phyloP scores from a whole-genome alignment of 805 yeast genomes.

The Cyberlindnera lachancei region DNA sequence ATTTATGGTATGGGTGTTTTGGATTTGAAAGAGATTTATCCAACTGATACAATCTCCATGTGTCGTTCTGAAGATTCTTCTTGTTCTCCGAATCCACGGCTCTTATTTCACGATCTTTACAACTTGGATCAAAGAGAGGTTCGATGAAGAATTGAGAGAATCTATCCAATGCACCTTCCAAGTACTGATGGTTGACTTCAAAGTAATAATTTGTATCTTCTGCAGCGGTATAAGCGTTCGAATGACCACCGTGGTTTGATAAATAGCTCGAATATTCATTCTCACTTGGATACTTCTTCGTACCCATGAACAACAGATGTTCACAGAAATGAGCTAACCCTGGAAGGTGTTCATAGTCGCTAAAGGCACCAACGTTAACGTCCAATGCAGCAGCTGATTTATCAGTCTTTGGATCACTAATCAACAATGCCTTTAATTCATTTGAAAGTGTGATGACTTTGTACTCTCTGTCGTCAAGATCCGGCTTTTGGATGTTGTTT shows the following conservation, averaged over 20 bases:
- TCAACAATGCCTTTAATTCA: slow-evolving; percentile 50
- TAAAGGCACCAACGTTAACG: slow-evolving; percentile 70
- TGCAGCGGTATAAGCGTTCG: slow-evolving; percentile 88
- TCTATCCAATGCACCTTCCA: slow-evolving; percentile 86
- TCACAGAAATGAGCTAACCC: slow-evolving; percentile 79
- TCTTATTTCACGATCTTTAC: slow-evolving; percentile 86
- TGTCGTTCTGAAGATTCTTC: slow-evolving; percentile 84
- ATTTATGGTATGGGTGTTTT: slow-evolving; percentile 76
- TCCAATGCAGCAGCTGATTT: slow-evolving; percentile 75
- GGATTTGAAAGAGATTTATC: slow-evolving; percentile 69
- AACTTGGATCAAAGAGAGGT: slow-evolving; percentile 65
- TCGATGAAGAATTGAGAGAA: slow-evolving; percentile 87
- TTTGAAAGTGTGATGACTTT: slow-evolving; percentile 55
- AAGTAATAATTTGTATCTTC: slow-evolving; percentile 88
- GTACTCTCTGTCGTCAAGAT: slow-evolving; percentile 68
- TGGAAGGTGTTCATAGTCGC: slow-evolving; percentile 54
- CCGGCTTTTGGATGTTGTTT: slow-evolving; percentile 31
- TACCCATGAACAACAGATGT: slow-evolving; percentile 75
- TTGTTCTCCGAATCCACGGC: slow-evolving; percentile 97
- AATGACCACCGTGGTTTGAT: slow-evolving; percentile 78
- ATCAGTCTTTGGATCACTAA: slow-evolving; percentile 63
- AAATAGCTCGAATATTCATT: slow-evolving; percentile 71
- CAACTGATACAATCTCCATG: slow-evolving; percentile 83
- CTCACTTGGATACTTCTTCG: slow-evolving; percentile 68
- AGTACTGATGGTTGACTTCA: slow-evolving; percentile 66